Base-by-base conservation (phyloP, 768 basidiomycete species). In the Tulasnella sp. region DNA sequence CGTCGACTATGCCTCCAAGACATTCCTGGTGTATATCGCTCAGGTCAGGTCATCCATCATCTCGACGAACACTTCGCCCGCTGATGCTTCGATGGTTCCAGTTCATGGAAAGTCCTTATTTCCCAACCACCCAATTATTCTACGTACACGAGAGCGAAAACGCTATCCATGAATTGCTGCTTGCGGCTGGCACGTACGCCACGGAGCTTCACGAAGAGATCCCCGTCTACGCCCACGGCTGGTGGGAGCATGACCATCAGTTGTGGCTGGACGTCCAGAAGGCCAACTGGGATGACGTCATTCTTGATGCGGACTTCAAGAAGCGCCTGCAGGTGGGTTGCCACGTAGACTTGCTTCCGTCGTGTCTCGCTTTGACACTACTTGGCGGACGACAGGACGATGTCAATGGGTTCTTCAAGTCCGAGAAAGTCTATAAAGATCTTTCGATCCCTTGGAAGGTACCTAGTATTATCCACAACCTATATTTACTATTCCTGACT, bases 381-480 rank as follows among this genome's bases (percentile, higher is more conserved):
- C 32, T 41, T n/a, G n/a, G 2, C 16, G 2, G 17, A 9, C n/a
- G 9, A 52, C 35, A 72, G 70, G 88, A 90, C 76, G 93, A 94
- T 63, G 82, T 94, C 9, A 84, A 86, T 37, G 90, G 89, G 0
- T 95, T 95, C 82, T 93, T 92, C 79, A 82, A 84, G n/a, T 89
- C 90, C 0, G 87, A 92, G 76, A 76, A 83, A 68, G 80, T 90
- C 1, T 94, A 94, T 81, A 89, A 88, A 78, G 85, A 87, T 19
- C 82, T 93, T 3, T 84, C 84, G 0, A 90, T 94, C 71, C 89
- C 92, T 0, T 94, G 92, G 92, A 94, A 92, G 86, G 89, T 88
- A 75, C 0, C 41, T 59, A 17, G 34, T n/a, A 14, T 32, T 72
- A 75, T 19, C 75, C 76, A 6, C 11, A 34, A 12, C 7, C 26